Base-by-base conservation (phyloP, 345 rosid species). In the Eucalyptus albens region DNA sequence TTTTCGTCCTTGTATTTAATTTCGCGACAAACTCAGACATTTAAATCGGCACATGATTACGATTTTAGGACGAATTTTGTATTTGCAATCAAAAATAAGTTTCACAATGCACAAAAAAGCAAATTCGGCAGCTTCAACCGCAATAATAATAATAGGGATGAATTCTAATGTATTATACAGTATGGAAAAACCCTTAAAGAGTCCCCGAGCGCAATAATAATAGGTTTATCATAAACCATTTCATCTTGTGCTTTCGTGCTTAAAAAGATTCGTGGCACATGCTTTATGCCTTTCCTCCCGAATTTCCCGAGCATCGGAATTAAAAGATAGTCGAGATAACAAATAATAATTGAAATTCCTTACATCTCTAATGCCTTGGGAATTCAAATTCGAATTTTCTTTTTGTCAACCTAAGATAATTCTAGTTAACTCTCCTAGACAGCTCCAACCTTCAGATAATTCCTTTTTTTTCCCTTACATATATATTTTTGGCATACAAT, bases 91-190 rank as follows among this genome's bases (percentile, higher is more conserved):
- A 24, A 9, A 21, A 33, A 0, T 15, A 19, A 72, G 15, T 19
- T 5, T 37, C 45, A 0, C 45, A 3, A 6, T 19, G 81, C 12
- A 69, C 6, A 40, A 40, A 17, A 69, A 69, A 2, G 10, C 81
- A 33, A 16, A 31, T 69, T 21, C 3, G 8, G 4, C 12, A 10
- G 2, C 22, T 72, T 72, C 14, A 17, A 3, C 24, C 4, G 6
- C 26, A 17, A 33, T 12, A 10, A 72, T 37, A 72, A 37, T 69
- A 31, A 22, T 69, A 31, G 11, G 42, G 11, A 5, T 3, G 27
- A 37, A 21, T 19, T 19, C 2, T 33, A 69, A 31, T 1, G 26
- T 3, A 0, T 5, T 9, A 19, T 6, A 5, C 0, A 19, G 0
- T 19, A 37, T 13, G 8, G 1, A 37, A 33, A 33, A 37, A 10